These are phyloP conservation scores for Hemerocallis citrina DNA, from an alignment of 106 monocot species.

Conservation along the genomic window DNA sequence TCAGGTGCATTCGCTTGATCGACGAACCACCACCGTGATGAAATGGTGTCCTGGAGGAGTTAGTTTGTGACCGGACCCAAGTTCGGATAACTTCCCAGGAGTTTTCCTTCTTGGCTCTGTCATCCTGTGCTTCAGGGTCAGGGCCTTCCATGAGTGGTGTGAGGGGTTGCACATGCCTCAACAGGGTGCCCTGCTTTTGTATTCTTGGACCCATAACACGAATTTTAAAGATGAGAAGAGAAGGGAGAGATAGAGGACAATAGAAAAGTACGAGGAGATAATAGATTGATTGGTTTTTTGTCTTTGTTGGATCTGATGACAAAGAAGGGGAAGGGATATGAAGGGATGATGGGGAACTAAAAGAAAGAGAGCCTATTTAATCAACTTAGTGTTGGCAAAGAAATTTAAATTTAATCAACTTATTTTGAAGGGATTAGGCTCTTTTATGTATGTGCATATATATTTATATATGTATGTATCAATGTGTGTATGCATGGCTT, in stretches of 20 bases:
- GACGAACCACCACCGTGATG: not conserved
- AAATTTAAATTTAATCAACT: slow-evolving; percentile 5
- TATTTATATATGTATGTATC: no score
- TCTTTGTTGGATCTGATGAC: slow-evolving; percentile 9
- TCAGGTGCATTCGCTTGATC: slow-evolving; percentile 1
- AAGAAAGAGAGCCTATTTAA: not conserved
- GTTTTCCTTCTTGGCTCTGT: slow-evolving; percentile 17
- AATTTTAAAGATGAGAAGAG: not conserved
- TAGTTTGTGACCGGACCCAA: slow-evolving; percentile 14
- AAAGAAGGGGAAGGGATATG: not conserved
- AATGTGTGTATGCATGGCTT: no score
- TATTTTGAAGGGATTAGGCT: no score
- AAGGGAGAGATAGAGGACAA: not conserved
- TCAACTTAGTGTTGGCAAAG: not conserved
- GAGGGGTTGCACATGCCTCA: slow-evolving; percentile 22
- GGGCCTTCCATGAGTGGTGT: slow-evolving; percentile 47
- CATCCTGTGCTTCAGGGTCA: slow-evolving; percentile 5
- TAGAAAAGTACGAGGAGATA: not conserved
- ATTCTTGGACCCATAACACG: slow-evolving; percentile 14
- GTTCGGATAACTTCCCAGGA: slow-evolving; percentile 28
- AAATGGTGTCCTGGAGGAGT: not conserved
- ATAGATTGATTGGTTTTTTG: no score
- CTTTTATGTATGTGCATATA: no score
- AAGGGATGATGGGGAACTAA: not conserved
- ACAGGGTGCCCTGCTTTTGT: slow-evolving; percentile 1